A percentile compares a stretch with the other conserved stretches of the same genome.
phyloP scores from a whole-genome alignment of 1,284 basidiomycete species.

The Lignosus rhinocerotis region DNA sequence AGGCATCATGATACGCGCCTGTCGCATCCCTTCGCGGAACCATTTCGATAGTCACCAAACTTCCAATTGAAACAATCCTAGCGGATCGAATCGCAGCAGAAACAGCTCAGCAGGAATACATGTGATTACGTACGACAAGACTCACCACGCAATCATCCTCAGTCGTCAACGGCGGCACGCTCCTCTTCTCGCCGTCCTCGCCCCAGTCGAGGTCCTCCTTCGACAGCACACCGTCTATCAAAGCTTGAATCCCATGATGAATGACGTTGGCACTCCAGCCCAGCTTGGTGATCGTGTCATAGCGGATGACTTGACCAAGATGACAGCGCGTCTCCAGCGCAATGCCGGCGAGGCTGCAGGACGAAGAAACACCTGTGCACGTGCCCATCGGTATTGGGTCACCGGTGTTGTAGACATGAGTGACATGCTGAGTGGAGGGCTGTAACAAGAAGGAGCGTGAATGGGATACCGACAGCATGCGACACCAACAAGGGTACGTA shows the following conservation, averaged over 20 bases:
- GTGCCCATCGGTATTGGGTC: slow-evolving; percentile 86
- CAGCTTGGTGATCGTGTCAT: slow-evolving; percentile 85
- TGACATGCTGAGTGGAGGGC: slow-evolving; percentile 75
- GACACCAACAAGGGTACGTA: slow-evolving; percentile 35
- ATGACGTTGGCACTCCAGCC: slow-evolving; percentile 86
- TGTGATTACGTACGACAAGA: not conserved
- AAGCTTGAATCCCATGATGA: slow-evolving; percentile 77
- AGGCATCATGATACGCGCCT: not conserved
- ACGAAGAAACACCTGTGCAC: slow-evolving; percentile 73
- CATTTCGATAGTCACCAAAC: slow-evolving; percentile 37
- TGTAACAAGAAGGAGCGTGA: slow-evolving; percentile 30
- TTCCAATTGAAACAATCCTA: slow-evolving; percentile 47
- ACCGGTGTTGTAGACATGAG: slow-evolving; percentile 84
- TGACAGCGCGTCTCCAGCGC: slow-evolving; percentile 80
- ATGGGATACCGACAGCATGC: not conserved
- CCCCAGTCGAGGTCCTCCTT: slow-evolving; percentile 55
- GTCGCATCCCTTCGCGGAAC: slow-evolving; percentile 2
- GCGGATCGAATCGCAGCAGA: not conserved
- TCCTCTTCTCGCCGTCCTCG: slow-evolving; percentile 20
- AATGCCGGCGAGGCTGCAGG: slow-evolving; percentile 72
- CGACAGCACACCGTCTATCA: slow-evolving; percentile 77
- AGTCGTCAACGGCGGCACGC: slow-evolving; percentile 28
- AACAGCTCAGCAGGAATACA: not conserved
- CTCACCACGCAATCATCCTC: slow-evolving; percentile 45
- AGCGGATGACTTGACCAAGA: slow-evolving; percentile 67